Evolutionary conservation across 768 basidiomycete genomes (phyloP), one percentile per base, ranked within the genome.

Genomic region (Suillus sp.): DNA sequence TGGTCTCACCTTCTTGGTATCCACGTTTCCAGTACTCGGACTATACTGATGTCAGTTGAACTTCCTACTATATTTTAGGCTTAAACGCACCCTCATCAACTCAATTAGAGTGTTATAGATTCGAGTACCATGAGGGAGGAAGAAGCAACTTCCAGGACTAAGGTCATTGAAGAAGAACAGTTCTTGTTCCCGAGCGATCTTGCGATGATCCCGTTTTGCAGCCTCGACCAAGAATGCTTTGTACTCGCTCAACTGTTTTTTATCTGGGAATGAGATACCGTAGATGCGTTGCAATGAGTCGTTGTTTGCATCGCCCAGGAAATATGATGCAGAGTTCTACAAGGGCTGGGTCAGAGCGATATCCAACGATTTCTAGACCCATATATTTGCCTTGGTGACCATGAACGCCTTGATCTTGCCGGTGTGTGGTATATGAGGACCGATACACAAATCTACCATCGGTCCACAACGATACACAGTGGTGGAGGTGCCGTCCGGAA

Each of bases 391-490:
- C 82, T 99, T 99, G 65, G 95, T 96, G 69, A 99, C 84, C 86
- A 96, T 94, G 74, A 99, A 87, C 0, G 96, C 90, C 83, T 99
- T 99, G 81, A 99, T 98, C 72, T 89, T 92, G 50, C 96, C 96
- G 3, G 97, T 98, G 78, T 99, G 94, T 14, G 97, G 96, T 63
- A 99, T 93, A 76, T 99, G 97, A 27, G 97, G 97, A 37, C 97
- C 97, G 42, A 96, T 83, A 72, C 97, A 99, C 42, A 99, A 84
- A 78, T 99, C 97, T 62, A 99, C 88, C 90, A 99, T 95, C 45
- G 97, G 96, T 38, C 97, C 97, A 74, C 97, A 99, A 58, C 96
- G 92, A 79, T 99, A 99, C 20, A 99, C 95, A 11, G 97, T 99
- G 50, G 97, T 96, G 58, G 92, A 93, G 11, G 93, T 91, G 66